Conservation (phyloP, 495 filamentous ascomycete genomes). For the Glutinoglossum americanum region DNA sequence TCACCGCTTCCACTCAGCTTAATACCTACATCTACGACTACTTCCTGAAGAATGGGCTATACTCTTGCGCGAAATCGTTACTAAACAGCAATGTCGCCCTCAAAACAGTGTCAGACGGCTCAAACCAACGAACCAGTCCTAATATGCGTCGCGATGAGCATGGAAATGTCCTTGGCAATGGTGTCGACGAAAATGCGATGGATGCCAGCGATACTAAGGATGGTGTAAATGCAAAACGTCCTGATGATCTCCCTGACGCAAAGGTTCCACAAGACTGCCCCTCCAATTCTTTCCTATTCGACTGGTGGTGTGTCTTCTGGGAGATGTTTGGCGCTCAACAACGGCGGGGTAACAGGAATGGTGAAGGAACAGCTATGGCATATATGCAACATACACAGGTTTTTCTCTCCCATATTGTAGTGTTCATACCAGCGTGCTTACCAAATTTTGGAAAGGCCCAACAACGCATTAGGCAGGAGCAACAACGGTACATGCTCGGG, state of each 20-base stretch:
- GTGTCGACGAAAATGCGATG: slow-evolving; percentile 55
- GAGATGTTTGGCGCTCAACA: slow-evolving; percentile 71
- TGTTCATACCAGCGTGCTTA: not conserved
- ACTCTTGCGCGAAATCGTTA: slow-evolving; percentile 55
- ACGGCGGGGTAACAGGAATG: slow-evolving; percentile 25
- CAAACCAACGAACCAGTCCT: slow-evolving; percentile 27
- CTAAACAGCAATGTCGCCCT: slow-evolving; percentile 37
- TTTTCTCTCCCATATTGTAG: slow-evolving; percentile 12
- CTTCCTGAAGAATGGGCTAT: slow-evolving; percentile 63
- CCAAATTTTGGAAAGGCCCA: slow-evolving; percentile 28
- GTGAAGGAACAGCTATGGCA: slow-evolving; percentile 27
- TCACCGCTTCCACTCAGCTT: slow-evolving; percentile 17
- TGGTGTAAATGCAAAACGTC: slow-evolving; percentile 44
- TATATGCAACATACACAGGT: slow-evolving; percentile 73
- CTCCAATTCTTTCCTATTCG: slow-evolving; percentile 63
- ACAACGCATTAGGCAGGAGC: slow-evolving; percentile 39
- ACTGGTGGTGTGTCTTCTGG: slow-evolving; percentile 96
- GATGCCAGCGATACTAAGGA: slow-evolving; percentile 63
- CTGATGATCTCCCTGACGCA: slow-evolving; percentile 59
- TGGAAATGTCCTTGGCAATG: slow-evolving; percentile 35
- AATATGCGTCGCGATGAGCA: slow-evolving; percentile 40
- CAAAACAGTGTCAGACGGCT: slow-evolving; percentile 16
- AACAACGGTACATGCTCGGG: slow-evolving; percentile 48
- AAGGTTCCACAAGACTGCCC: slow-evolving; percentile 36
- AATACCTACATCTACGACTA: slow-evolving; percentile 98